Percentiles rank a stretch among this genome's conserved stretches.
phyloP scores from a whole-genome alignment of 1,139 yeast species.

The Debaryomyces sp. region DNA sequence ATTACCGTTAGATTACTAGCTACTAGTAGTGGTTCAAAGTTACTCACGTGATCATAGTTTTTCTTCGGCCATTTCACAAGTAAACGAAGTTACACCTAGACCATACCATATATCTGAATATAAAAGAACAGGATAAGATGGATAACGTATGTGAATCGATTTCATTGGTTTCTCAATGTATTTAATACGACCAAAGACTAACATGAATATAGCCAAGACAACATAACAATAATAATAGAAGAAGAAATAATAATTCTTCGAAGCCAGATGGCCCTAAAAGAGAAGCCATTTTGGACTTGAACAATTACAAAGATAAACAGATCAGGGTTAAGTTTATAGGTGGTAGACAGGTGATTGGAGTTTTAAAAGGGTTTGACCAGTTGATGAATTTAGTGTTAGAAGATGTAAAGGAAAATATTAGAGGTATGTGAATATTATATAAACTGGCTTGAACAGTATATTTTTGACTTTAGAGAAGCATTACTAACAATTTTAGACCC shows the following conservation, averaged over 20 bases:
- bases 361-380: conserved; percentile 86
- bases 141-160: conserved; percentile 1
- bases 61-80: neutral
- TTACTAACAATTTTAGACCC: conserved; percentile 50
- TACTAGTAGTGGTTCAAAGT: neutral
- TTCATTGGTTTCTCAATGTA: neutral
- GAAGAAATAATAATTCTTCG: conserved; percentile 30
- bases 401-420: conserved; percentile 70
- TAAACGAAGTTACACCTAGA: neutral
- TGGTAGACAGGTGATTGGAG: conserved; percentile 81
- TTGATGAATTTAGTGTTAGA: conserved; percentile 92
- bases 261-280: conserved; percentile 78
- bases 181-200: neutral
- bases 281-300: conserved; percentile 85
- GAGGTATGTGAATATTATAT: conserved; percentile 43
- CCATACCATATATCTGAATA: neutral
- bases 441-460: neutral
- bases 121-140: neutral
- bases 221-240: conserved; percentile 18
- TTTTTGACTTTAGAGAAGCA: neutral
- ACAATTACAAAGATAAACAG: conserved; percentile 72
- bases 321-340: conserved; percentile 83
- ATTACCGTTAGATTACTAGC: neutral
- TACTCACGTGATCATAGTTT: neutral
- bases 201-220: conserved; percentile 1